These are phyloP conservation scores for Ceratobasidium sp. DNA, from an alignment of 1,284 basidiomycete genomes.

Conservation along the genomic window DNA sequence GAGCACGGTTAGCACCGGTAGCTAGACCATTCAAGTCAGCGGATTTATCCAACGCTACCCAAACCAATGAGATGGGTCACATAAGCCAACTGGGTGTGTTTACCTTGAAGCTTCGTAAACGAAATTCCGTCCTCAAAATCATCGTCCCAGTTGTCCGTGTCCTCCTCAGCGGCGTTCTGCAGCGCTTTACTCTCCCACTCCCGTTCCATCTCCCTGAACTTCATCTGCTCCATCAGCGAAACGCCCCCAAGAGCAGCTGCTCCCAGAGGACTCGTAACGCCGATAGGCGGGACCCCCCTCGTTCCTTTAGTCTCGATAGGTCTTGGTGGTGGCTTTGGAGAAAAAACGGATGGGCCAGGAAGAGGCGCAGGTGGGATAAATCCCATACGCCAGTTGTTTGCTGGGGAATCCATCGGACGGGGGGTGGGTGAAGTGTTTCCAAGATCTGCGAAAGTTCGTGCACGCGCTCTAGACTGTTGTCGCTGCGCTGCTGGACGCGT, in stretches of 20 bases:
- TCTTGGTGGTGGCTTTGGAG: conserved; percentile 1
- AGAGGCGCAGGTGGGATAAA: conserved; percentile 29
- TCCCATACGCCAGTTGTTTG: conserved; percentile 34
- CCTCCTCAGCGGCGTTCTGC: conserved; percentile 67
- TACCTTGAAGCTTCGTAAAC: conserved; percentile 81
- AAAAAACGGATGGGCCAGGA: conserved; percentile 28
- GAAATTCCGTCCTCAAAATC: conserved; percentile 96
- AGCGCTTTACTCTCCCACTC: conserved; percentile 42
- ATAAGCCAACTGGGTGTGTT: conserved; percentile 28
- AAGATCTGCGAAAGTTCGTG: conserved; percentile 37
- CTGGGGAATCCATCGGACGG: conserved; percentile 27
- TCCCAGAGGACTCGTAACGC: conserved; percentile 33
- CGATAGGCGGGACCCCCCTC: conserved; percentile 4
- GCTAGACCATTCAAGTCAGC: conserved; percentile 19
- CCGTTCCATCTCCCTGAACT: conserved; percentile 44
- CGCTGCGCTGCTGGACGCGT: conserved; percentile 35
- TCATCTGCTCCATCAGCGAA: conserved; percentile 31
- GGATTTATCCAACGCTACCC: conserved; percentile 55
- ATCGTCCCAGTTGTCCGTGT: conserved; percentile 96
- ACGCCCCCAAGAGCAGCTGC: conserved; percentile 3
- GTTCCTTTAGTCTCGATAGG: conserved; percentile 29
- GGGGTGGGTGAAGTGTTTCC: conserved; percentile 40
- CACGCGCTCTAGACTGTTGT: conserved; percentile 14
- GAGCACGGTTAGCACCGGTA: conserved; percentile 52
- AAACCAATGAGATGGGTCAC: neutral